These are phyloP conservation scores for Rubia balearica DNA, from an alignment of 305 asterid genomes.

Conservation along the genomic window DNA sequence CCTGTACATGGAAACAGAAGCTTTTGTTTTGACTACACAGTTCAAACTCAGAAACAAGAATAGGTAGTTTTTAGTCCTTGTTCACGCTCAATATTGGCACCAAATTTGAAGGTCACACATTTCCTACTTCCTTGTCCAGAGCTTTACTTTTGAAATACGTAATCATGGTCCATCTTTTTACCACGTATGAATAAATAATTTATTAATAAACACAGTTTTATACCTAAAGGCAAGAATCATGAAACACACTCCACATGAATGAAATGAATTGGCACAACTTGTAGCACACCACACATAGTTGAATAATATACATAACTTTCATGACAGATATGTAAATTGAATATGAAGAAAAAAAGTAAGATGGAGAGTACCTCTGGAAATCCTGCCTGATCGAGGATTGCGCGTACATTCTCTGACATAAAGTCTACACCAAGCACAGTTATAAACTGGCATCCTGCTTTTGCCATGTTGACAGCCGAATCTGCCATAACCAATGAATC, in stretches of 20 bases:
- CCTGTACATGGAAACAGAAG: no score
- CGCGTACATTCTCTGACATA: constrained; percentile 96
- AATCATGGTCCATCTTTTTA: not conserved
- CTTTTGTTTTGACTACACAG: no score
- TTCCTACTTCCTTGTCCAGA: not conserved
- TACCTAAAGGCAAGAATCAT: not conserved
- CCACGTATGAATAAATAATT: not conserved
- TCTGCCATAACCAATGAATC: constrained; percentile 98
- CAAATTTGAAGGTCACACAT: not conserved
- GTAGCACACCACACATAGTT: not conserved
- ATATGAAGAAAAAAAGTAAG: not conserved
- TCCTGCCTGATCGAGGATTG: constrained; percentile 95
- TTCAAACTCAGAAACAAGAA: not conserved
- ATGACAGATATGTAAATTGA: constrained; percentile 1
- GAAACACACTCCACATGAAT: not conserved
- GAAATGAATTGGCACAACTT: not conserved
- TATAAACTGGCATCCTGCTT: constrained; percentile 77
- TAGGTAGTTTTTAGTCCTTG: not conserved
- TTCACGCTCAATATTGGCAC: not conserved
- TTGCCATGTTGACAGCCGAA: constrained; percentile 92
- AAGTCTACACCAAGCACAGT: constrained; percentile 93
- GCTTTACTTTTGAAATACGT: not conserved
- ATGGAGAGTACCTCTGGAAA: constrained; percentile 51
- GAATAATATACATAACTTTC: not conserved
- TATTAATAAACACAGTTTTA: not conserved